Conservation (phyloP, 805 yeast species). For the Barnettozyma populi region DNA sequence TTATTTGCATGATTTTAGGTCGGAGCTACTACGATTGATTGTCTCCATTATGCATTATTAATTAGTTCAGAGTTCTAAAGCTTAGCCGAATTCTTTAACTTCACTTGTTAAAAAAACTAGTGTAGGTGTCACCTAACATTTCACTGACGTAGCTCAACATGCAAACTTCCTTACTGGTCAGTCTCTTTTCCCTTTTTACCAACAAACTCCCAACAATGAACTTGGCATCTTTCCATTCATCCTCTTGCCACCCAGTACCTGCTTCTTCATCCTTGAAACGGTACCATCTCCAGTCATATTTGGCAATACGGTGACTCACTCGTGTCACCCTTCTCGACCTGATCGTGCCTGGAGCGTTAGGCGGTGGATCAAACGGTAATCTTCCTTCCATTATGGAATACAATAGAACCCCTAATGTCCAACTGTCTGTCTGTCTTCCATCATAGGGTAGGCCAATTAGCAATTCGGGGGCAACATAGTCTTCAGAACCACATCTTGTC, state of each 20-base stretch:
- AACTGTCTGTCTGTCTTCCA: conserved; percentile 85
- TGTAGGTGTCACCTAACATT: conserved; percentile 10
- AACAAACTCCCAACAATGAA: conserved; percentile 45
- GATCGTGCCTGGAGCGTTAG: conserved; percentile 32
- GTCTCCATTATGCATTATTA: background rate
- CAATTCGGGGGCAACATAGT: conserved; percentile 92
- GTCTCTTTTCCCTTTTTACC: conserved; percentile 42
- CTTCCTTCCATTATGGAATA: conserved; percentile 81
- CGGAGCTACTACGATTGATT: background rate
- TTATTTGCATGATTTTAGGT: too few species aligned
- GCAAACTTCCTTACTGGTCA: conserved; percentile 30
- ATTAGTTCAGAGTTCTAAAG: background rate
- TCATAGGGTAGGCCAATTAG: conserved; percentile 87
- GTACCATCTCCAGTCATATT: conserved; percentile 89
- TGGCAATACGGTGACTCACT: conserved; percentile 84
- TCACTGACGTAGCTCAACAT: conserved; percentile 32
- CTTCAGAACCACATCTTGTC: conserved; percentile 95
- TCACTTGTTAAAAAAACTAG: background rate
- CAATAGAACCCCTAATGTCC: conserved; percentile 93
- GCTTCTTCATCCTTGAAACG: conserved; percentile 34
- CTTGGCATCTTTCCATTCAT: conserved; percentile 43
- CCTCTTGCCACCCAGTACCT: conserved; percentile 13
- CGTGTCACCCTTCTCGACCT: conserved; percentile 42
- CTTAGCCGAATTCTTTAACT: background rate
- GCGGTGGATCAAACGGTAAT: conserved; percentile 88